Conservation (phyloP, 352 stramenopile species). For the Phytopythium kandeliae region DNA sequence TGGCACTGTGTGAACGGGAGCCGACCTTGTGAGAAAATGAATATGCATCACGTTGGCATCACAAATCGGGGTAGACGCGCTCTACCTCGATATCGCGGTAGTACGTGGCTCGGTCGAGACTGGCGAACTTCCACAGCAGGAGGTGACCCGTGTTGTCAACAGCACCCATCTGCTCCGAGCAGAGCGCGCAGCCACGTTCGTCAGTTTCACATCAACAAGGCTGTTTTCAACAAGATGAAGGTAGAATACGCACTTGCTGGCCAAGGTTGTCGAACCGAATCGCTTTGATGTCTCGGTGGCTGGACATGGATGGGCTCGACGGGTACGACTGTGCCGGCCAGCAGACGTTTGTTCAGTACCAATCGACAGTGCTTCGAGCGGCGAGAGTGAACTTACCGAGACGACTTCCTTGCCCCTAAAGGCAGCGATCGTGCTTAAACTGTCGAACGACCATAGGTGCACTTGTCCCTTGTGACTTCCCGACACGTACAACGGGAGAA, state of each 20-base stretch:
- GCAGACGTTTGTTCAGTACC: not conserved
- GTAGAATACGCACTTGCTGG: constrained; percentile 40
- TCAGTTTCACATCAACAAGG: not conserved
- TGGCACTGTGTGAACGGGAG: constrained; percentile 43
- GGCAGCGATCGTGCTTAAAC: constrained; percentile 53
- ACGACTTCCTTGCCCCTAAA: constrained; percentile 70
- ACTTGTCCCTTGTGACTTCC: constrained; percentile 77
- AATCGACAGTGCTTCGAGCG: too few relatives aligned
- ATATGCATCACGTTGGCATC: too few relatives aligned
- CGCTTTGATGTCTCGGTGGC: constrained; percentile 60
- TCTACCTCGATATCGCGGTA: constrained; percentile 69
- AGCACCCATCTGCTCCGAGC: constrained; percentile 50
- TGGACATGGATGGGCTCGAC: constrained; percentile 46
- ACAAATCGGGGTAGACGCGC: too few relatives aligned
- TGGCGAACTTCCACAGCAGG: constrained; percentile 81
- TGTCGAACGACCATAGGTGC: constrained; percentile 83
- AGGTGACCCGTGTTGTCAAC: constrained; percentile 65
- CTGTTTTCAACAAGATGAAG: too few relatives aligned
- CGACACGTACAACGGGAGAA: constrained; percentile 73
- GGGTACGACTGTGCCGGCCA: constrained; percentile 37
- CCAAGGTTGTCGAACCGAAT: constrained; percentile 76
- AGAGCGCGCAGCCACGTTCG: not conserved
- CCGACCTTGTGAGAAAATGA: too few relatives aligned
- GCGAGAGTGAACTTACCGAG: constrained; percentile 24
- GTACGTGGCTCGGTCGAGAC: constrained; percentile 53